Percentiles rank a stretch among this genome's conserved stretches.
Evolutionary conservation across 2,329 filamentous ascomycete genomes (phyloP).

Genomic region (Diaporthe capsici): DNA sequence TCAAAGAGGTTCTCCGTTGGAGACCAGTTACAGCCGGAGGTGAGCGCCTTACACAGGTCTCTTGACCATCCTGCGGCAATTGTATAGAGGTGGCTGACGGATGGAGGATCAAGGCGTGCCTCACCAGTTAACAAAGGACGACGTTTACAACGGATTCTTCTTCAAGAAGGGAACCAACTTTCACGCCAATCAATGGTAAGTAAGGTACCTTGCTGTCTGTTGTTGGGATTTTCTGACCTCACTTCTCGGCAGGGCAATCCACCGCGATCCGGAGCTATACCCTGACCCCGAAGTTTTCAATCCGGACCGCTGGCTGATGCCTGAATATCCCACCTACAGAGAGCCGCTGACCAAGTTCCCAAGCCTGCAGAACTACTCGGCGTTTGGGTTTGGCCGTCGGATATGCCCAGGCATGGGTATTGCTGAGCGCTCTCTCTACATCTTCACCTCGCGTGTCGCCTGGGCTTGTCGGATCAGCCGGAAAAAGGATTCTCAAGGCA

Average conservation of each 20-base stretch:
- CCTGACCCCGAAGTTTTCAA: not conserved
- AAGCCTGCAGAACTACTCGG: not conserved
- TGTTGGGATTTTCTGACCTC: not conserved
- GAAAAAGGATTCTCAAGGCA: constrained; percentile 7
- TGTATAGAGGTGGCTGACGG: not conserved
- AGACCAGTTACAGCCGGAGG: constrained; percentile 17
- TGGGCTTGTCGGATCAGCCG: constrained; percentile 1
- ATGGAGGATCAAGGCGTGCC: not conserved
- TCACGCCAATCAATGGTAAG: constrained; percentile 3
- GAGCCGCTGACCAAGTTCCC: constrained; percentile 12
- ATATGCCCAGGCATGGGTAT: not conserved
- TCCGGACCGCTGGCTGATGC: constrained; percentile 5
- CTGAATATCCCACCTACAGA: not conserved
- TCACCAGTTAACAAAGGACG: constrained; percentile 17
- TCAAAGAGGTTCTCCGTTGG: constrained; percentile 13
- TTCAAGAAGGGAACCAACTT: constrained; percentile 14
- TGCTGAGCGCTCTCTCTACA: constrained; percentile 1
- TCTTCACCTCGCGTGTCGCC: not conserved
- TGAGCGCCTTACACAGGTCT: not conserved
- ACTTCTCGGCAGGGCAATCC: not conserved
- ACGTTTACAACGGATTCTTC: constrained; percentile 17
- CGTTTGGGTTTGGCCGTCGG: not conserved
- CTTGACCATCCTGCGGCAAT: not conserved
- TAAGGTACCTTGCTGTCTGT: not conserved
- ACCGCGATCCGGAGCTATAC: constrained; percentile 6